Evolutionary conservation across 2,329 filamentous ascomycete genomes (phyloP), one percentile per base, ranked within the genome.

Genomic region (Stagonosporopsis vannaccii): DNA sequence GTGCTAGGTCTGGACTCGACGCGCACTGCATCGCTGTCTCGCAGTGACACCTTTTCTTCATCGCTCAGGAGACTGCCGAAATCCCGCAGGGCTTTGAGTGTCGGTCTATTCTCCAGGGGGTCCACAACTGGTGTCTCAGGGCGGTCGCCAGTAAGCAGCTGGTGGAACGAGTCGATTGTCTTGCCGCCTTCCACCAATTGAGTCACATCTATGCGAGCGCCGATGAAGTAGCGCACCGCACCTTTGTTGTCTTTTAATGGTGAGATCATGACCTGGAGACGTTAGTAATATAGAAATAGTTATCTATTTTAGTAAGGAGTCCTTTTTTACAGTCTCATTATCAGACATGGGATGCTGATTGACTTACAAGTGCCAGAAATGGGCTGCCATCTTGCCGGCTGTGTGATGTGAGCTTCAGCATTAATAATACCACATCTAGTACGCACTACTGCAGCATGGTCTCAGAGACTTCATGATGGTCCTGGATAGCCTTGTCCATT

Each of bases 141-240:
- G 12, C 45, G 33, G 23, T 71, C 65, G 32, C 65, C 51, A 13
- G 51, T 58, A 2, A 82, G 75, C 2, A 88, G 75, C 3, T 77
- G 76, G 41, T 80, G 78, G 15, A 90, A 77, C 0, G 85, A 86
- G 17, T 88, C 85, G 45, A 91, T 80, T 13, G 87, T 87, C 2
- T 83, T 81, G 56, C 83, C 86, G 36, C 87, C 85, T 64, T 87
- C 87, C n/a, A 86, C 82, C 0, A 91, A 77, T 3, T 86, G 85
- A 2, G 85, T 89, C 5, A 90, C 81, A 57, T 90, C 88, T 19
- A 90, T 84, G 68, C 90, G 87, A 1, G 87, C 87, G n/a, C 88
- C 88, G 42, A 91, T 84, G 65, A 85, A 85, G 68, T 91, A 91
- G 23, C 87, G 81, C 1, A 89, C 80, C 0, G 79, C 78, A 2